Conservation (phyloP, 768 basidiomycete species). For the Leccinum subtestaceum region DNA sequence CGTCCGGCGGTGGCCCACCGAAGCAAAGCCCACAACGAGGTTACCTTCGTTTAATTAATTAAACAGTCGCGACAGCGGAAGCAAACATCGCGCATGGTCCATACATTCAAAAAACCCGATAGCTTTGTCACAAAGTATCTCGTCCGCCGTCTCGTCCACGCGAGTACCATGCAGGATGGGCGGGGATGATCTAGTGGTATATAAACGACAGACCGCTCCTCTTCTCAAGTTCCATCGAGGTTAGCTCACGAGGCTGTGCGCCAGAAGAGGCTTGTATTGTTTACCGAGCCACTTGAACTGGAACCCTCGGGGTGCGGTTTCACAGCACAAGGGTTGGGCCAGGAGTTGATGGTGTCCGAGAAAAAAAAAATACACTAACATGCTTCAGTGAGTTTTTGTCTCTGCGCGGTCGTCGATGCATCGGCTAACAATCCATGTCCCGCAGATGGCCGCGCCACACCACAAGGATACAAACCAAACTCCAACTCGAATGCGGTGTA, state of each 20-base stretch:
- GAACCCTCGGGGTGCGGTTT: too few species aligned
- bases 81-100: slow-evolving; percentile 3
- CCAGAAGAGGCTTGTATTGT: too few species aligned
- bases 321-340: background rate
- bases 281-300: too few species aligned
- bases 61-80: slow-evolving; percentile 1
- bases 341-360: background rate
- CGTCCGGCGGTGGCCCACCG: background rate
- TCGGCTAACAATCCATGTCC: background rate
- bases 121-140: background rate
- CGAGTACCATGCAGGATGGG: background rate
- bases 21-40: background rate
- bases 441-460: background rate
- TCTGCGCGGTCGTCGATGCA: background rate
- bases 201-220: background rate
- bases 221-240: background rate
- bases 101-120: background rate
- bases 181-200: background rate
- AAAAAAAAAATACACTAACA: slow-evolving; percentile 1
- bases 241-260: too few species aligned
- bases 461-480: background rate
- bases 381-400: background rate
- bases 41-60: slow-evolving; percentile 8
- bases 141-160: slow-evolving; percentile 7
- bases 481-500: background rate